Evolutionary conservation across 169 alveolate genomes (phyloP).

Genomic region (Eimeria mitis): DNA sequence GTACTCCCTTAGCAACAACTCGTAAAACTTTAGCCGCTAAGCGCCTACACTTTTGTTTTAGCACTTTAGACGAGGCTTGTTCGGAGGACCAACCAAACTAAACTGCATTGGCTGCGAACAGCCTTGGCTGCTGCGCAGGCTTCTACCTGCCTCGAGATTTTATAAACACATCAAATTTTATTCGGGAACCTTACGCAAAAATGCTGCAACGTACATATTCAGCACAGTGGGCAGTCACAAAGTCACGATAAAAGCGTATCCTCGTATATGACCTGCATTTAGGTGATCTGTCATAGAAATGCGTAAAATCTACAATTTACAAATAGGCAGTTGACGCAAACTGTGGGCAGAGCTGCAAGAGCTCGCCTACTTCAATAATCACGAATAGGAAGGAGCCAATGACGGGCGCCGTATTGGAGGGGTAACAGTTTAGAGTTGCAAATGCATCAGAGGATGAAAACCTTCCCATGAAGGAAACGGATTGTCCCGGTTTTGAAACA

Average conservation of each 20-base stretch:
- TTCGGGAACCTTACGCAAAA: background rate
- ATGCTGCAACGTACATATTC: background rate
- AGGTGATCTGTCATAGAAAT: background rate
- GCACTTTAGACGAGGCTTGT: background rate
- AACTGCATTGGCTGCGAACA: background rate
- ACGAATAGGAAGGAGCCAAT: background rate
- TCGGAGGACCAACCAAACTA: background rate
- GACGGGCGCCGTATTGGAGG: background rate
- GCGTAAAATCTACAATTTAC: background rate
- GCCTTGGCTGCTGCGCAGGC: background rate
- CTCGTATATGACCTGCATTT: background rate
- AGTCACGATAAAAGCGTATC: background rate
- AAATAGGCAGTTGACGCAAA: background rate
- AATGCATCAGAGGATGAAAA: background rate
- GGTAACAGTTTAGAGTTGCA: background rate
- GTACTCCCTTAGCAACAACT: too few species aligned
- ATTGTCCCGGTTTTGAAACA: background rate
- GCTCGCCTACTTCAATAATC: background rate
- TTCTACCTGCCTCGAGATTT: background rate
- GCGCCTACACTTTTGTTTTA: background rate
- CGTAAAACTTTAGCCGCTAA: background rate
- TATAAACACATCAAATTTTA: background rate
- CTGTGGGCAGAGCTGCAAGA: background rate
- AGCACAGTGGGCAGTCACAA: background rate
- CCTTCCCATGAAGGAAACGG: conserved; percentile 15